Conservation (phyloP, 1,139 yeast species). For the Scheffersomyces lignicola region DNA sequence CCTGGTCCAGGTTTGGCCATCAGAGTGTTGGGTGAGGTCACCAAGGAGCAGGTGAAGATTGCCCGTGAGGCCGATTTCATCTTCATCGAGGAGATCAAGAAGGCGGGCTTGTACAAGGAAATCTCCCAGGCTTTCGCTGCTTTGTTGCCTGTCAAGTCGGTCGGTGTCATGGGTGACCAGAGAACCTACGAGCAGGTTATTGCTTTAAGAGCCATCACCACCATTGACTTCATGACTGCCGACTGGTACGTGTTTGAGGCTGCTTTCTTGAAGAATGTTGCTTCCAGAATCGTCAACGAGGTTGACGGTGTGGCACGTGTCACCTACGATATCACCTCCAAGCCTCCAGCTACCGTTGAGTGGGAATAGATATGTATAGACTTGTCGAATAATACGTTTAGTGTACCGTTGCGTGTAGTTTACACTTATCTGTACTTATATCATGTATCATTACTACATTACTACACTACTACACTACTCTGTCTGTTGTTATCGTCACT, state of each 20-base stretch:
- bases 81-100: constrained; percentile 91
- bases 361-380: constrained; percentile 68
- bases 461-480: not conserved
- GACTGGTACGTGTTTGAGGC: constrained; percentile 98
- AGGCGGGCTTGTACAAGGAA: constrained; percentile 88
- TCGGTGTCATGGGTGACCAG: constrained; percentile 99
- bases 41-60: constrained; percentile 86
- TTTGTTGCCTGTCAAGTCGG: constrained; percentile 93
- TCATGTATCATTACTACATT: not conserved
- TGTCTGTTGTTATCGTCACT: too few relatives aligned
- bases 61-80: constrained; percentile 97
- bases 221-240: constrained; percentile 98
- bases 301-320: constrained; percentile 99
- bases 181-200: constrained; percentile 99
- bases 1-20: constrained; percentile 99
- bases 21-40: constrained; percentile 95
- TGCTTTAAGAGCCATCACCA: constrained; percentile 97
- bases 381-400: not conserved
- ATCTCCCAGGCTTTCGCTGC: constrained; percentile 99
- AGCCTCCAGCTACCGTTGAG: constrained; percentile 99
- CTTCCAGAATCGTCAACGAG: constrained; percentile 96
- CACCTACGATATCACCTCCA: constrained; percentile 96
- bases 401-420: not conserved
- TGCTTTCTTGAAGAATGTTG: constrained; percentile 85
- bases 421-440: not conserved